Base-by-base conservation (phyloP, 2,329 filamentous ascomycete species). In the Bipolaris victoriae region DNA sequence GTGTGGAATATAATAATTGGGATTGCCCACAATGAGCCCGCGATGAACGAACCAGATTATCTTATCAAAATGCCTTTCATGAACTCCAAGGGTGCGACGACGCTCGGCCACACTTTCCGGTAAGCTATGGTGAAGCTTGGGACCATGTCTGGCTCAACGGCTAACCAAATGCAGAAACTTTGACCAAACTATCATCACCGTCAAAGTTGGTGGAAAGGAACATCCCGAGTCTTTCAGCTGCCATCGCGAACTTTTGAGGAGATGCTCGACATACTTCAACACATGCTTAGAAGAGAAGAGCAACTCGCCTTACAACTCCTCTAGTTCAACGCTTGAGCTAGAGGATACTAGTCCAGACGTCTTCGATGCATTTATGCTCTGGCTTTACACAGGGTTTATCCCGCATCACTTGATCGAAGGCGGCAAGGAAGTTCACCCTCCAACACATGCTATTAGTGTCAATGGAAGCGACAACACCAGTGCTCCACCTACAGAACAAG, bases 11-110 rank as follows among this genome's bases (percentile, higher is more conserved):
- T 60, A 60, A 58, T 48, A 36, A 33, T 26, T 24, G 29, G 37
- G 31, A 43, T 3, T 36, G 35, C 40, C 57, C 57, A 26, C 44
- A 49, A 55, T 40, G 52, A 48, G 45, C 56, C 24, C 43, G 58
- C 54, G 55, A 60, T 67, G 60, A 62, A 74, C 70, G 69, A 70
- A 68, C 65, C 70, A 49, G 70, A 75, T 49, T 70, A 68, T 46
- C 60, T 75, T 45, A 62, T 74, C 58, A 75, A 75, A 65, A 75
- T 75, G 72, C 72, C 72, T 41, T 75, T 73, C 61, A 73, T 72
- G 55, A 40, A 57, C 55, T 45, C 50, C 9, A 74, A 69, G 53
- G 64, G 65, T 43, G 66, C 65, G 26, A 74, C 72, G 10, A 74
- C 71, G 16, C 62, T 75, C 6, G 72, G 72, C 9, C 72, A 75